Conservation (phyloP, 1,284 basidiomycete genomes). For the Lentinus polychrous region DNA sequence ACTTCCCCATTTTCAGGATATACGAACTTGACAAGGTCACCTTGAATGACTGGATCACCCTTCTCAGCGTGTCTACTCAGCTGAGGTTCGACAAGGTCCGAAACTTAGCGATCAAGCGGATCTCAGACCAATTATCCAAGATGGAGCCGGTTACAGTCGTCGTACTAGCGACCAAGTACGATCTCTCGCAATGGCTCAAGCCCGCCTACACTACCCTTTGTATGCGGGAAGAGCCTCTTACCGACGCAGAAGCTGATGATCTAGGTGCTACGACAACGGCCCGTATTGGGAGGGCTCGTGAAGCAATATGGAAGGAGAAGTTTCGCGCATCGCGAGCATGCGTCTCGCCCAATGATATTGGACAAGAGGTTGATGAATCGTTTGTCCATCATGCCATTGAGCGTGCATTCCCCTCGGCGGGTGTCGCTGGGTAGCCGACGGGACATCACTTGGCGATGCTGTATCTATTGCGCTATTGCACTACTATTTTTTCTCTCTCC, state of each 20-base stretch:
- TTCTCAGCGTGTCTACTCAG: slow-evolving; percentile 30
- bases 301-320: too few species aligned
- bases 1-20: neutral
- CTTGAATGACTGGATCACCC: slow-evolving; percentile 26
- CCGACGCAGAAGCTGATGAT: slow-evolving; percentile 22
- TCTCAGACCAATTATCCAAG: slow-evolving; percentile 18
- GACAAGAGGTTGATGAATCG: neutral
- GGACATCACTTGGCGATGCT: too few species aligned
- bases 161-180: slow-evolving; percentile 30
- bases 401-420: neutral
- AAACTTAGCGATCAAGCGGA: slow-evolving; percentile 23
- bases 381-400: neutral
- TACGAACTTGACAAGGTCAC: slow-evolving; percentile 17
- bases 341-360: neutral
- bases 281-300: neutral
- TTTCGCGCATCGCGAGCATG: neutral
- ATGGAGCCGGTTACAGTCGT: slow-evolving; percentile 30
- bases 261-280: neutral
- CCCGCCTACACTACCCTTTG: slow-evolving; percentile 33
- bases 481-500: too few species aligned
- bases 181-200: slow-evolving; percentile 31
- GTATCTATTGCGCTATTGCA: too few species aligned
- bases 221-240: slow-evolving; percentile 26
- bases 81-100: slow-evolving; percentile 27
- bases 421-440: neutral